A percentile compares a stretch with the other conserved stretches of the same genome.
phyloP scores from a whole-genome alignment of 345 rosid species.

The Corymbia maculata region DNA sequence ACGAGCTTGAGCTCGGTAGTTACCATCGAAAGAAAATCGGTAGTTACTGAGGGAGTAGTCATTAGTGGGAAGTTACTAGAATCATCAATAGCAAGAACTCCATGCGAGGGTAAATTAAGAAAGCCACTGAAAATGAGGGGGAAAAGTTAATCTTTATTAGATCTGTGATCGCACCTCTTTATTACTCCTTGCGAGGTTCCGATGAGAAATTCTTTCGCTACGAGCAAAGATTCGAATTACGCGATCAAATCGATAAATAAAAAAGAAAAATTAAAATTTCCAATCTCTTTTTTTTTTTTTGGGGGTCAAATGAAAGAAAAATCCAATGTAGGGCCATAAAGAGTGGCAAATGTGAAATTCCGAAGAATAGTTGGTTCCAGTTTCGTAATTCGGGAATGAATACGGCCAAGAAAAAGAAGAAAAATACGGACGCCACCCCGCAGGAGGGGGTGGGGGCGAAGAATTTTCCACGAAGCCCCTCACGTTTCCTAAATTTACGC shows the following conservation, averaged over 20 bases:
- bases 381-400: not conserved
- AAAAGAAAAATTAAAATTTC: no score
- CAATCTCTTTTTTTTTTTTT: no score
- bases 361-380: not conserved
- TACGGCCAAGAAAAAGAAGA: not conserved
- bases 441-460: not conserved
- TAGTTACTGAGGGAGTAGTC: accelerated
- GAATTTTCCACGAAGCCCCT: not conserved
- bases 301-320: not conserved
- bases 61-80: not conserved
- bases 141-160: not conserved
- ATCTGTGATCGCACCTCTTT: not conserved
- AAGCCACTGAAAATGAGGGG: not conserved
- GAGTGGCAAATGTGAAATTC: not conserved
- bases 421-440: not conserved
- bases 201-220: not conserved
- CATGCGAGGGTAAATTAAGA: not conserved
- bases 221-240: not conserved
- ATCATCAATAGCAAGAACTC: accelerated
- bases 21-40: accelerated
- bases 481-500: not conserved
- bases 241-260: not conserved
- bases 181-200: not conserved
- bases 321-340: not conserved
- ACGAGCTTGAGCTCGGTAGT: not conserved